phyloP scores from a whole-genome alignment of 345 rosid species.

The Eucalyptus cladocalyx region DNA sequence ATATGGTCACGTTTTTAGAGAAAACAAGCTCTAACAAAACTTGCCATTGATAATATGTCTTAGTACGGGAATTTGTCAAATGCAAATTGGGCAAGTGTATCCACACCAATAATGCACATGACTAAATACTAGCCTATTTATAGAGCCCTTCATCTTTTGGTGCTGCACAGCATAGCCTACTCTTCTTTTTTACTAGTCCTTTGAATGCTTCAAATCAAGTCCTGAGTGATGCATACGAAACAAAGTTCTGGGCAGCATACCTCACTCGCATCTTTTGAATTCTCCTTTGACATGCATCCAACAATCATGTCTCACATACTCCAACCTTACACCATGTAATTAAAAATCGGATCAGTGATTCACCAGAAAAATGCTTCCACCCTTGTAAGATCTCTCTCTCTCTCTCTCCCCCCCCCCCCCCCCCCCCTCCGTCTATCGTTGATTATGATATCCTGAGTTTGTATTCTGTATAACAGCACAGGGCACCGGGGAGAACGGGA shows the following conservation, averaged over 20 bases:
- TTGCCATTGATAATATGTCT: too few relatives aligned
- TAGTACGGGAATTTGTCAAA: too few relatives aligned
- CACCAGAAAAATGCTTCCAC: not conserved
- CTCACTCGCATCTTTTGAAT: not conserved
- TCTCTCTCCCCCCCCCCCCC: rapidly evolving
- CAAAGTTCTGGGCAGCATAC: not conserved
- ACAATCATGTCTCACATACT: not conserved
- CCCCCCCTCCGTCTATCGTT: too few relatives aligned
- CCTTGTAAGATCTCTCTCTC: not conserved
- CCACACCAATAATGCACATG: too few relatives aligned
- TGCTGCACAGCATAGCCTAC: too few relatives aligned
- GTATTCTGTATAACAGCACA: not conserved
- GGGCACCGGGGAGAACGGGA: not conserved
- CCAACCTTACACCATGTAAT: not conserved
- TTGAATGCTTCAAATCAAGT: not conserved
- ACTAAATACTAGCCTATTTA: too few relatives aligned
- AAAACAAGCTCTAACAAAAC: too few relatives aligned
- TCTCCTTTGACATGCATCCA: not conserved
- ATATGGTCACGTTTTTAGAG: too few relatives aligned
- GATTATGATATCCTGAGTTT: not conserved
- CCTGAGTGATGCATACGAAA: not conserved
- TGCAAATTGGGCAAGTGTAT: too few relatives aligned
- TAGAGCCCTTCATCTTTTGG: too few relatives aligned
- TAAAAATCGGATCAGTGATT: not conserved
- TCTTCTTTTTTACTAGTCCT: not conserved